phyloP scores from a whole-genome alignment of 1,284 basidiomycete genomes.

The Mrakiaceae sp. region DNA sequence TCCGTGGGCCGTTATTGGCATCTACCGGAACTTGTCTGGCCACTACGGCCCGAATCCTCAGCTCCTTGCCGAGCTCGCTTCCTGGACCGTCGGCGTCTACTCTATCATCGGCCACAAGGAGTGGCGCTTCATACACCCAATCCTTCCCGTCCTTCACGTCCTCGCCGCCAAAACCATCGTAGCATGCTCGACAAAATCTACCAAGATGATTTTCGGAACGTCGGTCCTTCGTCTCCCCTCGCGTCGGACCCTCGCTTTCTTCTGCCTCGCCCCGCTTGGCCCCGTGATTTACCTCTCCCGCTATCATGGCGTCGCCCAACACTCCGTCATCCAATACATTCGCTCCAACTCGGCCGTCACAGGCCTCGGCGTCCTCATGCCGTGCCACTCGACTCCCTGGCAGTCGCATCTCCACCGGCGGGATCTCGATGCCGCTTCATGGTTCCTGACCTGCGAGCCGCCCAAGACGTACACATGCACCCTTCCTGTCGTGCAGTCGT shows the following conservation, averaged over 20 bases:
- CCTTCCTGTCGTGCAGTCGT: too few relatives aligned
- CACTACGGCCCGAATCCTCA: slow-evolving; percentile 3
- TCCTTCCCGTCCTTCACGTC: slow-evolving; percentile 74
- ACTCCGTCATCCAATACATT: slow-evolving; percentile 49
- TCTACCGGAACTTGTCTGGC: slow-evolving; percentile 15
- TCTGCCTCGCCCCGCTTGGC: slow-evolving; percentile 45
- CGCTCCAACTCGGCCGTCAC: slow-evolving; percentile 18
- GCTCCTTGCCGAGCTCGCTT: slow-evolving; percentile 38
- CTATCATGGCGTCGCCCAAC: slow-evolving; percentile 66
- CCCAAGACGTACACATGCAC: slow-evolving; percentile 52
- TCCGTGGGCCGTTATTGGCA: slow-evolving; percentile 57
- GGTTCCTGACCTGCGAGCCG: slow-evolving; percentile 85
- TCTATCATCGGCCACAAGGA: slow-evolving; percentile 85
- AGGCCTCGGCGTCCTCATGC: slow-evolving; percentile 76
- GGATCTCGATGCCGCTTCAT: slow-evolving; percentile 48
- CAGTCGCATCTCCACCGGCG: slow-evolving; percentile 73
- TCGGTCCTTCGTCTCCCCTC: slow-evolving; percentile 16
- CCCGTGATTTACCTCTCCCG: slow-evolving; percentile 54
- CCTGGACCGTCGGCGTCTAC: slow-evolving; percentile 58
- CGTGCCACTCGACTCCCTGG: slow-evolving; percentile 96
- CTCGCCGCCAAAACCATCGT: slow-evolving; percentile 45
- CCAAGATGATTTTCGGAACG: not conserved
- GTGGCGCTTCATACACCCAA: slow-evolving; percentile 89
- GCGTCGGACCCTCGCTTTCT: slow-evolving; percentile 29
- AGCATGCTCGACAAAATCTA: slow-evolving; percentile 24